Percentiles rank a stretch among this genome's conserved stretches.
These are phyloP conservation scores for Entonaema liquescens DNA, from an alignment of 495 filamentous ascomycete genomes.

Conservation along the genomic window DNA sequence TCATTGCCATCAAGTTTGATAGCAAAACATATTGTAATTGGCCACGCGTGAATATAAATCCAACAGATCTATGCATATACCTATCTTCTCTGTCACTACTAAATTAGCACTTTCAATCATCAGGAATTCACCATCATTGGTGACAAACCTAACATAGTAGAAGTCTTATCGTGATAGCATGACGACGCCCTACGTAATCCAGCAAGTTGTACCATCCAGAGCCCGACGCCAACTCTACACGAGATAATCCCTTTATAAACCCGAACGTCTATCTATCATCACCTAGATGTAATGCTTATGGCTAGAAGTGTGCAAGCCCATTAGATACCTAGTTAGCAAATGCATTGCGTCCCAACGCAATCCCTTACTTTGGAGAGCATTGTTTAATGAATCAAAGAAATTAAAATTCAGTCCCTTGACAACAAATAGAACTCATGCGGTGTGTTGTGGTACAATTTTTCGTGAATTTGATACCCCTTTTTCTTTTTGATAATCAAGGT, in stretches of 20 bases:
- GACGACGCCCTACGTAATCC: background rate
- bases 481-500: background rate
- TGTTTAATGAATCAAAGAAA: background rate
- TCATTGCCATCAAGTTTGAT: too few relatives aligned
- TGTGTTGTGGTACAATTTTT: background rate
- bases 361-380: background rate
- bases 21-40: background rate
- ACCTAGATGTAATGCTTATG: background rate
- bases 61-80: too few relatives aligned
- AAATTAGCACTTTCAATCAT: too few relatives aligned
- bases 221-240: background rate
- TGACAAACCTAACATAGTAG: background rate
- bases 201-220: background rate
- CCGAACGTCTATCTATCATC: background rate
- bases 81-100: background rate
- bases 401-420: background rate
- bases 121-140: background rate
- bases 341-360: background rate
- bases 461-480: background rate
- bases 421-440: background rate
- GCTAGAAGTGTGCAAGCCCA: background rate
- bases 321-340: background rate
- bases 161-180: background rate
- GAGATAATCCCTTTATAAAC: background rate
- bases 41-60: background rate